Percentiles rank a stretch among this genome's conserved stretches.
Conservation (phyloP, 1,139 yeast genomes). For the Torulaspora globosa region DNA sequence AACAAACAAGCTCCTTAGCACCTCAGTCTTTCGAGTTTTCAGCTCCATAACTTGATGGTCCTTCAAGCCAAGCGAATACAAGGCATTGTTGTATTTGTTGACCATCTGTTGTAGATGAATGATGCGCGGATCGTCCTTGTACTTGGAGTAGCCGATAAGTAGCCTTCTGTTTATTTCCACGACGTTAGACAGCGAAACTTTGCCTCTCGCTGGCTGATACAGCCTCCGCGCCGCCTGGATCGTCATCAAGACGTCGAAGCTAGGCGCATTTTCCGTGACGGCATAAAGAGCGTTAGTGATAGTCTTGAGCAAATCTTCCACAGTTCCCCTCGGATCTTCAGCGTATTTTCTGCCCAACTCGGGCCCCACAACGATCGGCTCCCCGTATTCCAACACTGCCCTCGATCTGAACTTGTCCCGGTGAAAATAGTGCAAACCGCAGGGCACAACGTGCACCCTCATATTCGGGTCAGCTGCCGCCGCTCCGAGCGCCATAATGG, state of each 20-base stretch:
- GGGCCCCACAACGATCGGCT: conserved; percentile 55
- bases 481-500: conserved; percentile 77
- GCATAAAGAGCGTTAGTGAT: conserved; percentile 57
- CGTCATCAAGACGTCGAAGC: conserved; percentile 68
- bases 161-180: conserved; percentile 71
- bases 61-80: conserved; percentile 55
- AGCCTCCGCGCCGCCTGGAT: conserved; percentile 74
- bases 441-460: conserved; percentile 61
- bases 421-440: conserved; percentile 75
- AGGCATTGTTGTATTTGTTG: conserved; percentile 49
- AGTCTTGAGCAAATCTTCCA: conserved; percentile 50
- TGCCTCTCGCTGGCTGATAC: conserved; percentile 46
- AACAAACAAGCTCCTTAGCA: conserved; percentile 35
- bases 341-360: conserved; percentile 51
- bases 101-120: conserved; percentile 51
- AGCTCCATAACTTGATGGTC: conserved; percentile 65
- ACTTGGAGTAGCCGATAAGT: conserved; percentile 59
- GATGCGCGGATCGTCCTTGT: conserved; percentile 54
- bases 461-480: conserved; percentile 55
- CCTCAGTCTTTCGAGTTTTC: conserved; percentile 39
- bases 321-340: conserved; percentile 54
- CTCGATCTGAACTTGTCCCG: conserved; percentile 72
- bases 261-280: conserved; percentile 73
- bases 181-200: conserved; percentile 58
- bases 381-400: conserved; percentile 72